Base-by-base conservation (phyloP, 140 eudicot genomes). In the Bidens hawaiensis region DNA sequence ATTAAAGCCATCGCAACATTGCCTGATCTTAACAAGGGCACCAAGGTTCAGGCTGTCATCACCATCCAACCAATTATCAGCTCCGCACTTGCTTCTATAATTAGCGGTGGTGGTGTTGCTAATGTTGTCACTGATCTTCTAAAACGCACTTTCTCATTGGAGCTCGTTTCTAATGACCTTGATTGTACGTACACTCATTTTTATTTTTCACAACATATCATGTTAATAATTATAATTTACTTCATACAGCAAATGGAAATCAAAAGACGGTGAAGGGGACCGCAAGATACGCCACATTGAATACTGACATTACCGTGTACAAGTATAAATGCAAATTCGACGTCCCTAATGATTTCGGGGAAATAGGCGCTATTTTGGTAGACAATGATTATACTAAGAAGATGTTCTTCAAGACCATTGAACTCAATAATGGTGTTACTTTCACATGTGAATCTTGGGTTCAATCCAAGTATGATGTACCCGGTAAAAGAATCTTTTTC, bases 401-500 rank as follows among this genome's bases (percentile, higher is more conserved):
- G 76, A 67, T 85, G 79, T 72, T 54, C 51, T 62, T 85, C 25
- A 71, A 62, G 40, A 59, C 46, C 1, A 79, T 85, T 11, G 71
- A 58, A 1, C 68, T 85, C n/a, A 38, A 53, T 31, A 79, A 81
- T n/a, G 27, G 65, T 8, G 38, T 79, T 28, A 48, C 27, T 1
- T 21, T 85, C 31, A 63, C 68, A n/a, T 85, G 94, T 41, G 68
- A 85, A 2, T 82, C 94, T 0, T 82, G 83, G 81, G 80, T 85
- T 68, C 82, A 71, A n/a, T 69, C 94, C 53, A 77, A 84, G 18
- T 31, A 1, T 22, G 81, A 70, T 21, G 77, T 70, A 38, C 36
- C 75, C 0, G 64, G 55, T 2, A 73, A 79, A 47, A 74, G 89
- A 60, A 57, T 79, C 15, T 85, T 85, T 67, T 85, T 85, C 59